Evolutionary conservation across 2,329 filamentous ascomycete genomes (phyloP).

Genomic region (Xylariaceae sp.): DNA sequence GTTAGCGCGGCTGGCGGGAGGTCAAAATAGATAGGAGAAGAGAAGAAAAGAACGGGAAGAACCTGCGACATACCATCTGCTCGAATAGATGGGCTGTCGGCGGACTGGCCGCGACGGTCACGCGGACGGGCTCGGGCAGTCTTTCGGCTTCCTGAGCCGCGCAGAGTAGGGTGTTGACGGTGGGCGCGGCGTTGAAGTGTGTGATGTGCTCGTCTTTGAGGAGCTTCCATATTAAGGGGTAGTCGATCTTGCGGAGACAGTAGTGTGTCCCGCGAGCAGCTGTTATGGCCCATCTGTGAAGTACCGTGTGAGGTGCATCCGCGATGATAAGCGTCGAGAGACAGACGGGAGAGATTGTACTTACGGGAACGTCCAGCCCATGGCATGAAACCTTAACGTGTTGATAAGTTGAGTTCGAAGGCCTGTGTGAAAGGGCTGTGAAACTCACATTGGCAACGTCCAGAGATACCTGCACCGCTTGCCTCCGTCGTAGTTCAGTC

Average conservation of each 20-base stretch:
- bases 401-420: background rate
- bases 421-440: background rate
- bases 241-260: slow-evolving; percentile 92
- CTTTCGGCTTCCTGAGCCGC: slow-evolving; percentile 70
- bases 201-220: slow-evolving; percentile 84
- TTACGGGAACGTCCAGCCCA: slow-evolving; percentile 78
- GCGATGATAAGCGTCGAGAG: too few species aligned
- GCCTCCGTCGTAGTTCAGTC: slow-evolving; percentile 67
- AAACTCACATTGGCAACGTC: slow-evolving; percentile 85
- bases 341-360: slow-evolving; percentile 4
- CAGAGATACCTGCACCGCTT: slow-evolving; percentile 76
- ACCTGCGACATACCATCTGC: slow-evolving; percentile 65
- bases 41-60: background rate
- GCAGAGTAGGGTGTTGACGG: slow-evolving; percentile 91
- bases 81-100: slow-evolving; percentile 89
- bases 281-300: slow-evolving; percentile 71
- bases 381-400: slow-evolving; percentile 56
- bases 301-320: background rate
- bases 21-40: background rate
- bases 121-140: slow-evolving; percentile 69
- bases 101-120: slow-evolving; percentile 90
- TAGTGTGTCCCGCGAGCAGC: slow-evolving; percentile 93
- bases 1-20: background rate
- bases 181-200: slow-evolving; percentile 94
- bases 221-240: slow-evolving; percentile 85